Conservation (phyloP, 2,329 filamentous ascomycete genomes). For the Dothistroma septosporum region DNA sequence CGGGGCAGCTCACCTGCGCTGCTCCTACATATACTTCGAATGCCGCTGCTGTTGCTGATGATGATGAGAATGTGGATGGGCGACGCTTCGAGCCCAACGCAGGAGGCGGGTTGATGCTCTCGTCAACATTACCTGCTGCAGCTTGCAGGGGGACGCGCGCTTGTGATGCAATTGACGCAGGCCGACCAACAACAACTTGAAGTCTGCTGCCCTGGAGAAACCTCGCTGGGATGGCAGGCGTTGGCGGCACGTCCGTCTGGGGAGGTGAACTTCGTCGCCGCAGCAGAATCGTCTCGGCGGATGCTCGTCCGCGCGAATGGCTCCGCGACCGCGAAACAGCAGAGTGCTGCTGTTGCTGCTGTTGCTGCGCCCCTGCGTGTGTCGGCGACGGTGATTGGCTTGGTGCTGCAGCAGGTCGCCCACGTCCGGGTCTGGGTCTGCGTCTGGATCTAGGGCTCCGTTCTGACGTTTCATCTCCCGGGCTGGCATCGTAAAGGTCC, state of each 20-base stretch:
- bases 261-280: background rate
- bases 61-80: background rate
- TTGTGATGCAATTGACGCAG: background rate
- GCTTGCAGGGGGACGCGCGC: background rate
- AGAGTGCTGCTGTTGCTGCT: background rate
- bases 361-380: background rate
- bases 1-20: background rate
- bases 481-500: background rate
- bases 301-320: background rate
- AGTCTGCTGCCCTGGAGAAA: background rate
- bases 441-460: no score
- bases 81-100: background rate
- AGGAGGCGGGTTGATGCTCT: background rate
- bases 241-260: background rate
- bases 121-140: background rate
- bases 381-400: background rate
- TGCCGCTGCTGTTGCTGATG: background rate
- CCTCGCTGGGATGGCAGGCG: background rate
- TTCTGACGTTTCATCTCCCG: background rate
- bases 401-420: no score
- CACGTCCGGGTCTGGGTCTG: no score
- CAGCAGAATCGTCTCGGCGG: background rate
- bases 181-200: no score
- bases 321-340: background rate
- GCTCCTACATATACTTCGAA: background rate